These are phyloP conservation scores for Cyberlindnera amylophila DNA, from an alignment of 805 yeast species.

Conservation along the genomic window DNA sequence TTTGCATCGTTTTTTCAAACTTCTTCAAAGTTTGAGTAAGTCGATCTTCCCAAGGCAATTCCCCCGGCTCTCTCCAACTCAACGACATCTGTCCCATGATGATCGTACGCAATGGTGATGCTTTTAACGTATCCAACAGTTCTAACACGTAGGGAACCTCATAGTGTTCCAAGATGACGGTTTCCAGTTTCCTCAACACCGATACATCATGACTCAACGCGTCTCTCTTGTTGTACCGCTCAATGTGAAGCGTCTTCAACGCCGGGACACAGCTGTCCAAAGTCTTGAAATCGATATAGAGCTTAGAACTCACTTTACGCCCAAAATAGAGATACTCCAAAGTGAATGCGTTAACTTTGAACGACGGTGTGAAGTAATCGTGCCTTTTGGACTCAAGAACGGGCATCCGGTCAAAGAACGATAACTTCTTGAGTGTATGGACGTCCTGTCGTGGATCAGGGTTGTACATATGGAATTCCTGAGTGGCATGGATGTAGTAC, in stretches of 20 bases:
- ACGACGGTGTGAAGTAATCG: background rate
- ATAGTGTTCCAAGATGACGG: background rate
- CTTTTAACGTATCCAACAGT: background rate
- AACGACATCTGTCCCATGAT: background rate
- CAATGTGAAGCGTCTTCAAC: conserved; percentile 3
- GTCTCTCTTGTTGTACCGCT: background rate
- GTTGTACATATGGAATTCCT: background rate
- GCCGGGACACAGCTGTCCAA: conserved; percentile 5
- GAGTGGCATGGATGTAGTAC: background rate
- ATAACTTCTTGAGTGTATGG: conserved; percentile 1
- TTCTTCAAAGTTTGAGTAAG: background rate
- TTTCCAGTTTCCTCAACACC: background rate
- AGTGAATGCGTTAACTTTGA: background rate
- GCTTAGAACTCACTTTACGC: background rate
- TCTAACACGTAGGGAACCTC: background rate
- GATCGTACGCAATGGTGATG: background rate
- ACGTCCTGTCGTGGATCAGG: background rate
- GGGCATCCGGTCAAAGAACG: conserved; percentile 5
- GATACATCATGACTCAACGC: background rate
- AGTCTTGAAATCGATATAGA: conserved; percentile 2
- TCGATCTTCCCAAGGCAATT: background rate
- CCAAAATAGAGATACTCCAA: conserved; percentile 1
- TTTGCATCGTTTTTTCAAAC: background rate
- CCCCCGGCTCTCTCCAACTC: background rate
- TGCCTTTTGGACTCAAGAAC: background rate